Evolutionary conservation across 2,329 filamentous ascomycete genomes (phyloP).

Genomic region (Aspergillus brasiliensis): DNA sequence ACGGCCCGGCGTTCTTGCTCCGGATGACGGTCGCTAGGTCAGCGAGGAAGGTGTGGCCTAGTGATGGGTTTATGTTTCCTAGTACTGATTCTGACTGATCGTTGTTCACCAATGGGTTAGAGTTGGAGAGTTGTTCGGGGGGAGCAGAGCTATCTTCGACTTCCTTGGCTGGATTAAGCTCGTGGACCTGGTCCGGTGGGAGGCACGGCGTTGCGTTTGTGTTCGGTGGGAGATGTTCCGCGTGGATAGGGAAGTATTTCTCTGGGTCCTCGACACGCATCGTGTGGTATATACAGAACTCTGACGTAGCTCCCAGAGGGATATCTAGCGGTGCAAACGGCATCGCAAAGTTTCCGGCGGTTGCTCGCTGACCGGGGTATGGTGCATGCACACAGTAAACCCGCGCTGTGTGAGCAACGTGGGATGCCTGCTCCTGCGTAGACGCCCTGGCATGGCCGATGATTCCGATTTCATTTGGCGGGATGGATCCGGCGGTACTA

Average conservation of each 20-base stretch:
- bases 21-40: constrained; percentile 49
- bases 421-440: not conserved
- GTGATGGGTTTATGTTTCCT: constrained; percentile 9
- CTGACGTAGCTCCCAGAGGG: constrained; percentile 42
- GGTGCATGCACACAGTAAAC: constrained; percentile 48
- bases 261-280: constrained; percentile 42
- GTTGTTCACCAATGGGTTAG: constrained; percentile 16
- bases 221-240: not conserved
- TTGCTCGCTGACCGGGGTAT: constrained; percentile 56
- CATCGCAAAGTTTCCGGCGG: constrained; percentile 54
- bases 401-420: not conserved
- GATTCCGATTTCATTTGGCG: too few relatives aligned
- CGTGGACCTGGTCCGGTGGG: too few relatives aligned
- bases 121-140: not conserved
- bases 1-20: constrained; percentile 57
- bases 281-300: constrained; percentile 54
- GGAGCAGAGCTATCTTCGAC: not conserved
- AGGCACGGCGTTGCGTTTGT: too few relatives aligned
- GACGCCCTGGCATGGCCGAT: constrained; percentile 39
- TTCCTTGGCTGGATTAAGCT: too few relatives aligned
- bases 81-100: not conserved
- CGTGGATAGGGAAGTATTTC: not conserved
- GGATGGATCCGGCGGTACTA: too few relatives aligned
- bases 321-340: constrained; percentile 45
- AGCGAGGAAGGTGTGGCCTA: constrained; percentile 19